These are phyloP conservation scores for Xylaria flabelliformis DNA, from an alignment of 495 filamentous ascomycete genomes.

Conservation along the genomic window DNA sequence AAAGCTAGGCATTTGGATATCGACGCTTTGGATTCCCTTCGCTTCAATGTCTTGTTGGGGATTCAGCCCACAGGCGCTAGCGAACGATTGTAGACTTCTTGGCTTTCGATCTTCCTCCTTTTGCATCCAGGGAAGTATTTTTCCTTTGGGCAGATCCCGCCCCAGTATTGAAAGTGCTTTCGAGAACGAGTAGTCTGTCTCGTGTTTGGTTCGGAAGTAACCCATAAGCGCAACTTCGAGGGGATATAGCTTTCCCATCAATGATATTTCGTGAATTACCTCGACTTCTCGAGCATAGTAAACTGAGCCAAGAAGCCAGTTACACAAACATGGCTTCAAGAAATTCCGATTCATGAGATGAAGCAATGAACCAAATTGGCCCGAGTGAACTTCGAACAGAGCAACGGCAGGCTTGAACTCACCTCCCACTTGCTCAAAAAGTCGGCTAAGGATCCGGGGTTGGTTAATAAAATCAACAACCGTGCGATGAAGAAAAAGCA, in stretches of 20 bases:
- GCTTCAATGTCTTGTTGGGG: not conserved
- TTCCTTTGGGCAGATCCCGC: too few relatives aligned
- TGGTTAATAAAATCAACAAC: constrained; percentile 5
- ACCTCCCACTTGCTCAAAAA: not conserved
- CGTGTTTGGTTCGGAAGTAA: not conserved
- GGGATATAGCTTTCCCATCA: not conserved
- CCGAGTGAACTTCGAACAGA: not conserved
- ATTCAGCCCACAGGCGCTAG: not conserved
- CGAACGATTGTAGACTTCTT: not conserved
- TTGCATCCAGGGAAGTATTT: too few relatives aligned
- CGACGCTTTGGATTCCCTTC: not conserved
- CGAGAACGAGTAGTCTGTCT: not conserved
- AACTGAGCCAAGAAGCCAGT: constrained; percentile 1
- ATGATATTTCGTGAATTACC: not conserved
- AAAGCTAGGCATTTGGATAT: not conserved
- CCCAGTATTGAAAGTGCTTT: not conserved
- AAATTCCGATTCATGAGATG: not conserved
- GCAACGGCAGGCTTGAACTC: not conserved
- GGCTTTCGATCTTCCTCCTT: too few relatives aligned
- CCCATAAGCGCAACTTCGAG: not conserved
- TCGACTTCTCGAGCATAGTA: constrained; percentile 4
- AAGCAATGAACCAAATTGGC: not conserved
- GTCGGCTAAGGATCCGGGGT: not conserved
- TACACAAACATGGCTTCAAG: not conserved
- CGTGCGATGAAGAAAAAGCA: not conserved